Base-by-base conservation (phyloP, 805 yeast genomes). In the Nakazawaea sp. region DNA sequence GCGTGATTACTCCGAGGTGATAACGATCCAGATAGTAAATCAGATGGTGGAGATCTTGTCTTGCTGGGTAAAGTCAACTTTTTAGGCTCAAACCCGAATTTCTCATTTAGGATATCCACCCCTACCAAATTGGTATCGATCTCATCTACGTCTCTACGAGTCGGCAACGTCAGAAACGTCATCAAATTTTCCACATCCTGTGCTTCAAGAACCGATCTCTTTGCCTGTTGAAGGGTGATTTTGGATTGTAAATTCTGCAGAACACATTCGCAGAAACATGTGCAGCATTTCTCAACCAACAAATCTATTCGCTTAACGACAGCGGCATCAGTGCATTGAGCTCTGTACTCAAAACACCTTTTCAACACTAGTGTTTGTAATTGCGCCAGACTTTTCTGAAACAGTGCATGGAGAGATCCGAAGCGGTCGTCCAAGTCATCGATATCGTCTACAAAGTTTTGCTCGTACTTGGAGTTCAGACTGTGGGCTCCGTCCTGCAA, bases 381-480 rank as follows among this genome's bases (percentile, higher is more conserved):
- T 6, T 10, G 6, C 9, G 4, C 15, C 27, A 35, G 18, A 15
- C 30, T 35, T 17, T 35, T 26, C n/a, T 23, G 18, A 12, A 30
- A 17, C 27, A 13, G 21, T 15, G 29, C 13, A 18, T 30, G 34
- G 18, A 30, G 17, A n/a, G 16, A 15, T 2, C 18, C 12, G 27
- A 20, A 35, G 13, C 30, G 18, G 15, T 12, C 21, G 16, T 35
- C 34, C 9, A 35, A 27, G 9, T 17, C n/a, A 3, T 23, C 26
- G 11, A 30, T 4, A 3, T 21, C 19, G 13, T 13, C 17, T 4
- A 15, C 12, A 29, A 20, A 20, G 12, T 23, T 17, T 11, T 13
- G 12, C 17, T 29, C 33, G 19, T 35, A 35, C 16, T 35, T 35
- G 3, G 6, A 5, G 17, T 33, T 33, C 35, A 33, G 9, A 4